phyloP scores from a whole-genome alignment of 2,329 filamentous ascomycete species.

The Fusarium sp. region DNA sequence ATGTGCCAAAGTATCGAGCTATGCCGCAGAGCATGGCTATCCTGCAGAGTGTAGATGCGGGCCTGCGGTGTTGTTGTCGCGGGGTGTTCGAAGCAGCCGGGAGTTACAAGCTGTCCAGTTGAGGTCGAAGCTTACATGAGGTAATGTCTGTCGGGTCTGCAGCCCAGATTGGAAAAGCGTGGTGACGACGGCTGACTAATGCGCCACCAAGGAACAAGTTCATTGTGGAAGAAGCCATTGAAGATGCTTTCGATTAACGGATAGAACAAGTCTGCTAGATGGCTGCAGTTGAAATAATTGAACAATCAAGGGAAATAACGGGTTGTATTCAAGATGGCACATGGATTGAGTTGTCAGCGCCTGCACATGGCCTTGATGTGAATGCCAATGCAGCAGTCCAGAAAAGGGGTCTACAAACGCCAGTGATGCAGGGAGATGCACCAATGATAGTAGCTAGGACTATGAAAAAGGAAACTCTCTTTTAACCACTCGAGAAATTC shows the following conservation, averaged over 20 bases:
- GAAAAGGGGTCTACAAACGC: not conserved
- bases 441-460: not conserved
- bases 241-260: not conserved
- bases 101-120: conserved; percentile 48
- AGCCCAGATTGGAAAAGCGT: conserved; percentile 24
- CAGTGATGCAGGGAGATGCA: not conserved
- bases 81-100: conserved; percentile 23
- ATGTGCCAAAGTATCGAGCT: conserved; percentile 46
- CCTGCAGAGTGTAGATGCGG: conserved; percentile 25
- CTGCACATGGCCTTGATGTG: not conserved
- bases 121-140: conserved; percentile 44
- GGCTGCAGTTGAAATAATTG: not conserved
- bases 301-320: not conserved
- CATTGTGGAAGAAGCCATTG: not conserved
- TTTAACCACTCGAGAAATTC: not conserved
- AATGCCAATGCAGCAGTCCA: not conserved
- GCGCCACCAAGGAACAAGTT: conserved; percentile 12
- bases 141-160: conserved; percentile 36
- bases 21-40: conserved; percentile 48
- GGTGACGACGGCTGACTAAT: conserved; percentile 10
- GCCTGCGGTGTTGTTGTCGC: conserved; percentile 35
- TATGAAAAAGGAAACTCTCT: not conserved
- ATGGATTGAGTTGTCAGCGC: not conserved
- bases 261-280: not conserved
- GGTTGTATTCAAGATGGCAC: not conserved